phyloP scores from a whole-genome alignment of 805 yeast species.

The Jamesozyma gamospora region DNA sequence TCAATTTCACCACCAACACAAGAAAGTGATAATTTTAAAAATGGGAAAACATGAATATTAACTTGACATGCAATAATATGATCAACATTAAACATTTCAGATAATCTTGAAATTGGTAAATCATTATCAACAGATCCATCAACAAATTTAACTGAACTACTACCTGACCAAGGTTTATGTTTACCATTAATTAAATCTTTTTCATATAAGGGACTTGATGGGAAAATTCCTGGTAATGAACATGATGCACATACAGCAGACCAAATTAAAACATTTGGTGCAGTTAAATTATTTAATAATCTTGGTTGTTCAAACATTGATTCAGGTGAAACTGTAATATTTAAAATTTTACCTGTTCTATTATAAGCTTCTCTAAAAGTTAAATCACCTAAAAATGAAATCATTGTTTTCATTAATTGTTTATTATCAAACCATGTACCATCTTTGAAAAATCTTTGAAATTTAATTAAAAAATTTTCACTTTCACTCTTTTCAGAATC shows the following conservation, averaged over 20 bases:
- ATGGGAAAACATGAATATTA: slow-evolving; percentile 90
- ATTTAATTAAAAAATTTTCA: slow-evolving; percentile 42
- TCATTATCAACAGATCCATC: slow-evolving; percentile 97
- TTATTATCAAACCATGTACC: slow-evolving; percentile 85
- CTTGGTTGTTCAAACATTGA: slow-evolving; percentile 87
- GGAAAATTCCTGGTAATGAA: slow-evolving; percentile 85
- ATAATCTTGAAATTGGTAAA: slow-evolving; percentile 76
- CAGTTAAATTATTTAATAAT: slow-evolving; percentile 65
- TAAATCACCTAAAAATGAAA: slow-evolving; percentile 70
- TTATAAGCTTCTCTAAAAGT: slow-evolving; percentile 93
- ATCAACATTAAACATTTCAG: slow-evolving; percentile 96
- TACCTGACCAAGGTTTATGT: slow-evolving; percentile 70
- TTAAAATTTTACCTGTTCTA: slow-evolving; percentile 85
- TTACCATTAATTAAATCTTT: slow-evolving; percentile 66
- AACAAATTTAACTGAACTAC: slow-evolving; percentile 63
- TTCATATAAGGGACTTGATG: slow-evolving; percentile 76
- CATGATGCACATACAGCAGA: slow-evolving; percentile 91
- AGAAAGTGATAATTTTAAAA: slow-evolving; percentile 56
- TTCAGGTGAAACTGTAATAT: slow-evolving; percentile 89
- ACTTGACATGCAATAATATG: slow-evolving; percentile 97
- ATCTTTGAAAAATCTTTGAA: slow-evolving; percentile 57
- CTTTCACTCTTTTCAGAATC: slow-evolving; percentile 40
- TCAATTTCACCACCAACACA: slow-evolving; percentile 63
- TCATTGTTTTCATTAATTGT: slow-evolving; percentile 64
- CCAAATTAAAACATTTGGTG: slow-evolving; percentile 76